Evolutionary conservation across 441 rosid genomes (phyloP).

Genomic region (Pelargonium citronellum): DNA sequence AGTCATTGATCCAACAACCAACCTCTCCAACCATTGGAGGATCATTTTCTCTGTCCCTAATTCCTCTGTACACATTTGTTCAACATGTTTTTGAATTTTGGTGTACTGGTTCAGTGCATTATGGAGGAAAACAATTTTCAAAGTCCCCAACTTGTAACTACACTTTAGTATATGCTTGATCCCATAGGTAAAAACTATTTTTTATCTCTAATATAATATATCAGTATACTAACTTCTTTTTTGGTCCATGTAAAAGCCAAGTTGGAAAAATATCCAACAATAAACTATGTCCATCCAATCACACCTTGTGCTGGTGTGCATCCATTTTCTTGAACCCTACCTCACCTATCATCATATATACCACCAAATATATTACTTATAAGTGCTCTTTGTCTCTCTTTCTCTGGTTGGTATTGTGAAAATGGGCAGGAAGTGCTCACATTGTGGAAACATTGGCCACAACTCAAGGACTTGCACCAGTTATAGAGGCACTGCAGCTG

Average conservation of each 20-base stretch:
- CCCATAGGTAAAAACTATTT: not conserved
- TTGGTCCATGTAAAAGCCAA: constrained; percentile 22
- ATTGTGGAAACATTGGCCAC: constrained; percentile 75
- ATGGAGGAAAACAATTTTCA: no score
- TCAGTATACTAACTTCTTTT: not conserved
- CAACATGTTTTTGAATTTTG: no score
- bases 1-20: constrained; percentile 32
- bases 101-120: no score
- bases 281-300: constrained; percentile 60
- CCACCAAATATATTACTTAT: constrained; percentile 32
- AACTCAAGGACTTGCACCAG: constrained; percentile 73
- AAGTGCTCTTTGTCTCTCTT: constrained; percentile 14
- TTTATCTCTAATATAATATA: not conserved
- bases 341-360: constrained; percentile 31
- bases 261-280: constrained; percentile 37
- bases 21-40: constrained; percentile 35
- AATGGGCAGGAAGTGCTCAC: constrained; percentile 88
- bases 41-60: constrained; percentile 7
- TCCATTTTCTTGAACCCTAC: constrained; percentile 49
- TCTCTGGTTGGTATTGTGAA: constrained; percentile 19
- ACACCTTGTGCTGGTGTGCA: constrained; percentile 41
- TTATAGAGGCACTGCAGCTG: constrained; percentile 25
- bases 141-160: not conserved
- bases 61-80: not conserved
- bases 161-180: not conserved